Percentiles rank a stretch among this genome's conserved stretches.
Evolutionary conservation across 2,329 filamentous ascomycete genomes (phyloP).

Genomic region (Nigrograna mackinnonii): DNA sequence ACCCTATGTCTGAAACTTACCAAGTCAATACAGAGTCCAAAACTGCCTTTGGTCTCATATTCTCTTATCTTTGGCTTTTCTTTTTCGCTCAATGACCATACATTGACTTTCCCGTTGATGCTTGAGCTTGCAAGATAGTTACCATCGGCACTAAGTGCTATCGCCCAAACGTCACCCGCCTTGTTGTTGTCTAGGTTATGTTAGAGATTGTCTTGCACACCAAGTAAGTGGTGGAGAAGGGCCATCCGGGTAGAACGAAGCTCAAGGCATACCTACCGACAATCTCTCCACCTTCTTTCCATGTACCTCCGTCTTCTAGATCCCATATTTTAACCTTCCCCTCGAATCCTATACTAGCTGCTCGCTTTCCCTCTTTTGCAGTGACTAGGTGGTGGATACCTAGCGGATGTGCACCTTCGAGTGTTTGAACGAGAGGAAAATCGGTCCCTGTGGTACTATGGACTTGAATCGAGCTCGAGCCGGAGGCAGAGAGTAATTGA

Average conservation of each 20-base stretch:
- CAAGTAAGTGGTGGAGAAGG: too few relatives aligned
- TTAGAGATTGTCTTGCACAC: conserved; percentile 8
- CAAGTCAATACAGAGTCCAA: conserved; percentile 86
- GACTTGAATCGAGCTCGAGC: conserved; percentile 79
- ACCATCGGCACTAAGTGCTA: conserved; percentile 83
- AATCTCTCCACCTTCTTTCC: conserved; percentile 55
- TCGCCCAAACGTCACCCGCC: conserved; percentile 80
- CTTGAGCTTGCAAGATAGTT: conserved; percentile 84
- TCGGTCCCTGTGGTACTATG: conserved; percentile 73
- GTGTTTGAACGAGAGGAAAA: conserved; percentile 78
- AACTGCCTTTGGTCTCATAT: conserved; percentile 91
- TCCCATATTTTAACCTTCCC: conserved; percentile 87
- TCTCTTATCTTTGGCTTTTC: conserved; percentile 70
- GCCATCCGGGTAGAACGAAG: too few relatives aligned
- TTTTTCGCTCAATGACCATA: conserved; percentile 70
- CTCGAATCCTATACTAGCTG: conserved; percentile 85
- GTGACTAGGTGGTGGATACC: conserved; percentile 90
- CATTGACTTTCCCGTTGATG: conserved; percentile 83
- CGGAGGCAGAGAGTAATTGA: conserved; percentile 80
- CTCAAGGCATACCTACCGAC: conserved; percentile 40
- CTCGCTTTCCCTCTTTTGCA: conserved; percentile 67
- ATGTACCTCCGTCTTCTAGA: conserved; percentile 54
- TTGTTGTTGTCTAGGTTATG: conserved; percentile 53
- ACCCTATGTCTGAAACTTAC: conserved; percentile 40
- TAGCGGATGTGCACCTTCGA: conserved; percentile 79